Base-by-base conservation (phyloP, 345 rosid genomes). In the Eucalyptus brandiana region DNA sequence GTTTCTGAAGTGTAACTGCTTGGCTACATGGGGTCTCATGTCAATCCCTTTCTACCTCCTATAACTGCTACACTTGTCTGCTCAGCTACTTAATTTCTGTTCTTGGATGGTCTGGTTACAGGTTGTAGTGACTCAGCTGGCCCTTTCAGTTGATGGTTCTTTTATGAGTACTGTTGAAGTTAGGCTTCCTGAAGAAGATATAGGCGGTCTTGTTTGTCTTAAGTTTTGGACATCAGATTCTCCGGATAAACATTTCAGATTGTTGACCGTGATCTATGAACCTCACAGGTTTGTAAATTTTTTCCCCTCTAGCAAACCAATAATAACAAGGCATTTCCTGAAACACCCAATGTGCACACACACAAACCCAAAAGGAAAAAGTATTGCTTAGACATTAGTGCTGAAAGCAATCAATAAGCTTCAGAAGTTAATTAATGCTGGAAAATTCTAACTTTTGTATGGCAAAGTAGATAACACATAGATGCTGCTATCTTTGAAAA, bases 261-360 rank as follows among this genome's bases (percentile, higher is more conserved):
- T 98, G 91, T 94, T 97, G 56, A 98, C 99, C 45, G 91, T 97
- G 81, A 94, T 98, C 67, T 97, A 98, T 86, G 99, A 98, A 91
- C 99, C 99, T 88, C 99, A 98, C 94, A 95, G 97, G 99, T 97
- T 81, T 76, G 89, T 53, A 48, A 13, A 26, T 90, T 30, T 34
- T 83, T 44, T 54, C 24, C n/a, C 37, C 72, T 26, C 34, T 19
- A 58, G 21, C 9, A 13, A 12, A 76, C 9, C 85, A 21, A 76
- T 76, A 76, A 40, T 76, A 76, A 40, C 85, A 40, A 76, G 45
- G 15, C 26, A 40, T 12, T 15, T 72, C 83, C 15, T 7, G 47
- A 76, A 40, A 40, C 45, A 72, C 30, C 47, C 0, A 3, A 76
- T 1, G 2, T 5, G 9, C 17, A 2, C 45, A 37, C 28, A 72